Percentiles rank a stretch among this genome's conserved stretches.
Evolutionary conservation across 805 yeast species (phyloP).

Genomic region (Ogataea naganishii): DNA sequence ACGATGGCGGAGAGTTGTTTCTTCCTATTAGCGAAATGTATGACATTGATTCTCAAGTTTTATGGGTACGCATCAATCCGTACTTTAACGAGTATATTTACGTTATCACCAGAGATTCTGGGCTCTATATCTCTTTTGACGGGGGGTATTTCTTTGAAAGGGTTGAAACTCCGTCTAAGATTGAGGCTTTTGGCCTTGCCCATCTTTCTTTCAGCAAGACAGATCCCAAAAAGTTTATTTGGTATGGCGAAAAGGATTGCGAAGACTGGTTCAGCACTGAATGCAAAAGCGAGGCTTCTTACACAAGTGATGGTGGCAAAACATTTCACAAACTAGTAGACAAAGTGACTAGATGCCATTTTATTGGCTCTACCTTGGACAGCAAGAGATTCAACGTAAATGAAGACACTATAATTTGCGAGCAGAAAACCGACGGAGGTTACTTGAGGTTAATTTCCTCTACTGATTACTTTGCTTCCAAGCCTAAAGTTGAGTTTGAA

Average conservation of each 20-base stretch:
- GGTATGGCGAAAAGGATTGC: slow-evolving; percentile 59
- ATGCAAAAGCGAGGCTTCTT: slow-evolving; percentile 53
- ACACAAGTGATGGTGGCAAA: slow-evolving; percentile 61
- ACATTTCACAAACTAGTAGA: slow-evolving; percentile 47
- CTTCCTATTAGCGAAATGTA: slow-evolving; percentile 22
- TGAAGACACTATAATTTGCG: slow-evolving; percentile 58
- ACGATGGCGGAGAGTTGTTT: slow-evolving; percentile 56
- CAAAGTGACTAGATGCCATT: slow-evolving; percentile 55
- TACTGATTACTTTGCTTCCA: slow-evolving; percentile 39
- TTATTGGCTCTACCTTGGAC: slow-evolving; percentile 47
- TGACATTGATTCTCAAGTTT: slow-evolving; percentile 29
- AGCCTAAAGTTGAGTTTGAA: slow-evolving; percentile 35
- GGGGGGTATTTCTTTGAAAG: slow-evolving; percentile 53
- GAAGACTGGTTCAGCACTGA: slow-evolving; percentile 27
- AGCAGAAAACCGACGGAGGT: slow-evolving; percentile 28
- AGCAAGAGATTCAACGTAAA: slow-evolving; percentile 17
- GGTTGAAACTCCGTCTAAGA: slow-evolving; percentile 41
- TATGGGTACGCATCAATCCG: slow-evolving; percentile 55
- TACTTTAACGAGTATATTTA: slow-evolving; percentile 48
- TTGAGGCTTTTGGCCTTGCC: slow-evolving; percentile 25
- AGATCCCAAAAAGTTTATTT: slow-evolving; percentile 51
- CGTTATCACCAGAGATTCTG: slow-evolving; percentile 38
- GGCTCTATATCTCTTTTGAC: slow-evolving; percentile 53
- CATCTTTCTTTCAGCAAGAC: slow-evolving; percentile 57
- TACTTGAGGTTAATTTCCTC: slow-evolving; percentile 32